Percentiles rank a stretch among this genome's conserved stretches.
phyloP scores from a whole-genome alignment of 2,329 filamentous ascomycete species.

The Monilinia fructicola region DNA sequence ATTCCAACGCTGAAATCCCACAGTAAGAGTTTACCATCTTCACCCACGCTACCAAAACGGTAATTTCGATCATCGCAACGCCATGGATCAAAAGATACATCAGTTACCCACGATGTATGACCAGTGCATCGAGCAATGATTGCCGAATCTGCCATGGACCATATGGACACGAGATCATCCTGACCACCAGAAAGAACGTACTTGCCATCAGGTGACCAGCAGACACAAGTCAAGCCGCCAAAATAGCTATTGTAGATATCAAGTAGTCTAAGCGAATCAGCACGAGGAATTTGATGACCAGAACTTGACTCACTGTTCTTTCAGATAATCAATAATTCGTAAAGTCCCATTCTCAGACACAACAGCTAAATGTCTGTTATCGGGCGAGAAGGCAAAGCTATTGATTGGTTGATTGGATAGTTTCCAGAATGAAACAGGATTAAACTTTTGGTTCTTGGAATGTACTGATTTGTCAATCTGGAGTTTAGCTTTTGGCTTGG shows the following conservation, averaged over 20 bases:
- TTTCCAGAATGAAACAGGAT: conserved; percentile 91
- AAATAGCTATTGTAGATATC: conserved; percentile 91
- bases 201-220: conserved; percentile 96
- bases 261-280: conserved; percentile 59
- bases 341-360: conserved; percentile 90
- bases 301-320: conserved; percentile 69
- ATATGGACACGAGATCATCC: conserved; percentile 94
- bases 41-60: conserved; percentile 91
- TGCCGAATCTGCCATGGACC: conserved; percentile 79
- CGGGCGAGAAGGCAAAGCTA: conserved; percentile 87
- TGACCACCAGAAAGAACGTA: conserved; percentile 95
- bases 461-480: conserved; percentile 87
- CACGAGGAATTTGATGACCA: not conserved
- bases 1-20: conserved; percentile 99
- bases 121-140: conserved; percentile 92
- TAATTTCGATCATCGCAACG: conserved; percentile 94
- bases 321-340: conserved; percentile 85
- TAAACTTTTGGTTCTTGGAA: conserved; percentile 89
- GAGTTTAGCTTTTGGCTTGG: conserved; percentile 48
- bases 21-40: conserved; percentile 84
- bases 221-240: conserved; percentile 86
- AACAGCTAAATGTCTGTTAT: conserved; percentile 81
- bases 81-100: conserved; percentile 95
- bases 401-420: conserved; percentile 88
- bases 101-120: conserved; percentile 92